A percentile compares a stretch with the other conserved stretches of the same genome.
Evolutionary conservation across 208 protist genomes (phyloP).

Genomic region (Wallacemonas rigidus): DNA sequence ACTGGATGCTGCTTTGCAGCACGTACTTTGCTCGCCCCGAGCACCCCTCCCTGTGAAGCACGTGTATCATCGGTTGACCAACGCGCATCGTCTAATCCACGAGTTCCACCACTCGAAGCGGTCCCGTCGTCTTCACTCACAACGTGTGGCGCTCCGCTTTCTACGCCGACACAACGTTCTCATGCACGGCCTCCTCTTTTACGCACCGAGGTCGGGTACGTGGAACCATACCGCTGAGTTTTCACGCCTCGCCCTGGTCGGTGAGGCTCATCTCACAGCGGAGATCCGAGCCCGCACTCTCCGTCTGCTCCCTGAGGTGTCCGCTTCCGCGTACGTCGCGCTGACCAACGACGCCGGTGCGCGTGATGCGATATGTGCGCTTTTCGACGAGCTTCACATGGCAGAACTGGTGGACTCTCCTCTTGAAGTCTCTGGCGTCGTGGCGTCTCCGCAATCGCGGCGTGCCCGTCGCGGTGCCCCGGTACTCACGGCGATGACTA

Average conservation of each 20-base stretch:
- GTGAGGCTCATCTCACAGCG: constrained; percentile 49
- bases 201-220: constrained; percentile 44
- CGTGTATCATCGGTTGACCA: constrained; percentile 64
- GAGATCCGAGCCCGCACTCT: constrained; percentile 67
- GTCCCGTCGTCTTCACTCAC: constrained; percentile 41
- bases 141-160: constrained; percentile 61
- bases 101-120: constrained; percentile 71
- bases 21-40: constrained; percentile 58
- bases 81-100: constrained; percentile 63
- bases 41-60: constrained; percentile 51
- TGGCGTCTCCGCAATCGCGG: background rate
- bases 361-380: constrained; percentile 28
- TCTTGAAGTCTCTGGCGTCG: background rate
- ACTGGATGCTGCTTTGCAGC: constrained; percentile 35
- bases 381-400: constrained; percentile 60
- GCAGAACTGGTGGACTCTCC: constrained; percentile 33
- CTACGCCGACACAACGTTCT: constrained; percentile 88
- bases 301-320: constrained; percentile 67
- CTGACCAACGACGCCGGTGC: constrained; percentile 29
- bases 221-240: constrained; percentile 85
- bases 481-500: constrained; percentile 20
- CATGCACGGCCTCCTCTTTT: constrained; percentile 84
- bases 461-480: background rate
- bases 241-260: constrained; percentile 67
- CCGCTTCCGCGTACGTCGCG: constrained; percentile 27